Base-by-base conservation (phyloP, 2,329 filamentous ascomycete genomes). In the Lachnellula occidentalis region DNA sequence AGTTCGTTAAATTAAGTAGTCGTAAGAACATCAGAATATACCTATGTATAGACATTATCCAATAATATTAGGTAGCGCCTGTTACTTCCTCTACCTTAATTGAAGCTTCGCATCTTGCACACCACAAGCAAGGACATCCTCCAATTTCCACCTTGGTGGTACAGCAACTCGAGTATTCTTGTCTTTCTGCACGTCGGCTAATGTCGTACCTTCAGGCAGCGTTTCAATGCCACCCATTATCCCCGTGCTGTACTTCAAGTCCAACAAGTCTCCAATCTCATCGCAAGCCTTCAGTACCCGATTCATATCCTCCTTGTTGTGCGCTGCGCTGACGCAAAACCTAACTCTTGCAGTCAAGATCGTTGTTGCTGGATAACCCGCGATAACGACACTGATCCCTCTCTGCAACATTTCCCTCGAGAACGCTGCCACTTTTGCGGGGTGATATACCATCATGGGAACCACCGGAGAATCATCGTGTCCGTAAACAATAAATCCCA, bases 401-500 rank as follows among this genome's bases (percentile, higher is more conserved):
- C 92, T 89, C 74, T 88, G 89, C 55, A 96, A 81, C 92, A 97
- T 96, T 71, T 96, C 92, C 69, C 95, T 92, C 48, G 90, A 95
- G 72, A 96, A 97, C 53, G 92, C 91, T 3, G 92, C 88, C 78
- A 97, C 95, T 76, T 96, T 97, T 66, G 88, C 92, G n/a, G 92
- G 92, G 74, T 96, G 89, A 78, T 96, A 97, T 36, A 97, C 83
- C 67, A 95, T 81, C 61, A 96, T 72, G 50, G 92, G 92, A 64
- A 97, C 90, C 64, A 97, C 96, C 54, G 92, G 92, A 3, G 91
- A 96, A 74, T 97, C 92, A 69, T 97, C 92, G 70, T 96, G 90
- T 58, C 92, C 92, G 70, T 92, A 95, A 53, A 96, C 86, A 68
- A 97, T 96, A 75, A 92, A 91, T 47, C 92, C 92, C 51, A 97